These are phyloP conservation scores for Gossypium sturtianum DNA, from an alignment of 345 rosid genomes.

Conservation along the genomic window DNA sequence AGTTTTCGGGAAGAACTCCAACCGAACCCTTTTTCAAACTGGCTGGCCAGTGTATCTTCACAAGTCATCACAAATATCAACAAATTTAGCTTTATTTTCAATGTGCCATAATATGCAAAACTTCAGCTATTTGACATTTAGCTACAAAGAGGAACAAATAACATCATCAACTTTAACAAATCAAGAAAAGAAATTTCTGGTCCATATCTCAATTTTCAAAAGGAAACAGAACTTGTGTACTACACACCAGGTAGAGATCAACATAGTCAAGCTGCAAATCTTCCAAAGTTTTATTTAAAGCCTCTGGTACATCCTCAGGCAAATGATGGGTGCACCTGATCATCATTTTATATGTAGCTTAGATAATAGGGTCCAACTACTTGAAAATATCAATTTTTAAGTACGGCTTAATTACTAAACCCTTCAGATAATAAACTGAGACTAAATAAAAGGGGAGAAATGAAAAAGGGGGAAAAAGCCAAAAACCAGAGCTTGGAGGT, in stretches of 20 bases:
- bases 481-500: constrained; percentile 73
- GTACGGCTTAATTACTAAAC: not conserved
- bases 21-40: constrained; percentile 53
- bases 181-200: not conserved
- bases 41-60: constrained; percentile 84
- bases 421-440: not conserved
- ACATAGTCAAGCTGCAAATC: constrained; percentile 68
- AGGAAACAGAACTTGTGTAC: not conserved
- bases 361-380: not conserved
- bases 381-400: not conserved
- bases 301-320: constrained; percentile 56
- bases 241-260: constrained; percentile 67
- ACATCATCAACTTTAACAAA: not conserved
- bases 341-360: not conserved
- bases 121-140: not conserved
- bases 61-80: not conserved
- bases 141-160: not conserved
- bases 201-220: not conserved
- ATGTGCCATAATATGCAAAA: not conserved
- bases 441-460: not conserved
- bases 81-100: not conserved
- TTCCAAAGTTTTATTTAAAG: constrained; percentile 48
- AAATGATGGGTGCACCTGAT: constrained; percentile 54
- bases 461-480: no score
- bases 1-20: constrained; percentile 50